Evolutionary conservation across 2,329 filamentous ascomycete species (phyloP).

Genomic region (Aureobasidium lini): DNA sequence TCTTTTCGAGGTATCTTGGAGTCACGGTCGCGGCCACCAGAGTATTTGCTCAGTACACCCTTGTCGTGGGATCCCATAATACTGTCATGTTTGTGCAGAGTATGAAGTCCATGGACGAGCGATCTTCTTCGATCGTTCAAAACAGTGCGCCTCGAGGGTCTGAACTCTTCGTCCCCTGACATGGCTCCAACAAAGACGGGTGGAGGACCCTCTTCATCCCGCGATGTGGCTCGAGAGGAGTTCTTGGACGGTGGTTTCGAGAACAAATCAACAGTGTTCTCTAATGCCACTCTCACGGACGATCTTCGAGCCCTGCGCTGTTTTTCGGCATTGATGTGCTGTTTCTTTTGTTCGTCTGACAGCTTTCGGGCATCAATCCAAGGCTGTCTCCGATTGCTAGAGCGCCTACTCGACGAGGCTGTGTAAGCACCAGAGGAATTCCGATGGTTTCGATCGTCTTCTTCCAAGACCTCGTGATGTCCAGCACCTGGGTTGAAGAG

Average conservation of each 20-base stretch:
- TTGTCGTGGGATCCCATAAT: neutral
- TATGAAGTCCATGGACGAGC: conserved; percentile 5
- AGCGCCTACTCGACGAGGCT: neutral
- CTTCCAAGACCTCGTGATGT: neutral
- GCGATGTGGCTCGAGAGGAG: neutral
- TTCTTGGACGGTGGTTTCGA: neutral
- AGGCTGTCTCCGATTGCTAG: conserved; percentile 3
- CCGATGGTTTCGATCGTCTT: neutral
- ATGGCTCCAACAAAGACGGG: conserved; percentile 1
- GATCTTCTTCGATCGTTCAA: conserved; percentile 3
- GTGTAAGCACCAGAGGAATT: neutral
- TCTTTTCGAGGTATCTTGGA: conserved; percentile 6
- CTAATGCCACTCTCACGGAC: neutral
- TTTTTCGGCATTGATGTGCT: conserved; percentile 4
- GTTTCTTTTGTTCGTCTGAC: conserved; percentile 4
- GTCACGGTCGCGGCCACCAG: conserved; percentile 4
- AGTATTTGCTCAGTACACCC: conserved; percentile 3
- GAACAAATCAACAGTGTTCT: neutral
- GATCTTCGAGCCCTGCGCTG: conserved; percentile 4
- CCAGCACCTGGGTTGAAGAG: neutral
- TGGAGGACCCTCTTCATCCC: neutral
- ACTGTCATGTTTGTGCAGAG: conserved; percentile 4
- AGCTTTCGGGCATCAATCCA: conserved; percentile 10
- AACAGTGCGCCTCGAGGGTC: neutral
- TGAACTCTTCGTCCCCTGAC: conserved; percentile 7